Percentiles rank a stretch among this genome's conserved stretches.
Conservation (phyloP, 768 basidiomycete species). For the Trichaptum fuscoviolaceum region DNA sequence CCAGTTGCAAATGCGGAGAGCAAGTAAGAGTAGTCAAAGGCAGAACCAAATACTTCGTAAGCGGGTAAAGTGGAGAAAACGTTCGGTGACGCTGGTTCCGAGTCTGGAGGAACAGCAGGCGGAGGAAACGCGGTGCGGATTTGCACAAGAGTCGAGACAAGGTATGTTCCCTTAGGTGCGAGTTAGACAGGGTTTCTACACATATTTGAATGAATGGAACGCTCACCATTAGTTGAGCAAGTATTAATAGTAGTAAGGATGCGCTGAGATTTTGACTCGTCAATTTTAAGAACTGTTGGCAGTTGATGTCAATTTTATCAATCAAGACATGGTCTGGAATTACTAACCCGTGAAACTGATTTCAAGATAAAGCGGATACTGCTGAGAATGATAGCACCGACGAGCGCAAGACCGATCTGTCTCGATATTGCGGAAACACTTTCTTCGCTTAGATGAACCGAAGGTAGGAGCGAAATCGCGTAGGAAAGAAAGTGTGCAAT, state of each 20-base stretch:
- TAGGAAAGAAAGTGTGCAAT: slow-evolving; percentile 38
- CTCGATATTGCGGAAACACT: slow-evolving; percentile 39
- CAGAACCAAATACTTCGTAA: slow-evolving; percentile 65
- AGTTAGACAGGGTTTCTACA: background rate
- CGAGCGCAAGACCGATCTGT: slow-evolving; percentile 60
- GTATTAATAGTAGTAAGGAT: slow-evolving; percentile 67
- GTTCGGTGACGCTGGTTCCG: slow-evolving; percentile 30
- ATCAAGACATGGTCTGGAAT: slow-evolving; percentile 7
- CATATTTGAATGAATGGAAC: background rate
- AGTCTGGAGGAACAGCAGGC: slow-evolving; percentile 28
- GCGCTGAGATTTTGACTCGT: slow-evolving; percentile 68
- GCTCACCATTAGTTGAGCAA: slow-evolving; percentile 80
- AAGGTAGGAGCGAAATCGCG: slow-evolving; percentile 34
- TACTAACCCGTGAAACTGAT: slow-evolving; percentile 55
- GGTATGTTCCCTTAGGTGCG: slow-evolving; percentile 65
- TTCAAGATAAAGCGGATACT: slow-evolving; percentile 66
- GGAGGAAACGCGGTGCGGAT: slow-evolving; percentile 78
- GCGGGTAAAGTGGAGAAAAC: slow-evolving; percentile 69
- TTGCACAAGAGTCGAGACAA: slow-evolving; percentile 78
- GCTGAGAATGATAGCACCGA: slow-evolving; percentile 71
- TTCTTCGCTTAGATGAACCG: slow-evolving; percentile 24
- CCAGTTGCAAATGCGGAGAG: slow-evolving; percentile 46
- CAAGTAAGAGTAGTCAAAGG: slow-evolving; percentile 74
- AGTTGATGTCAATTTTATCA: slow-evolving; percentile 3
- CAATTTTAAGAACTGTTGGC: slow-evolving; percentile 48